Base-by-base conservation (phyloP, 2,329 filamentous ascomycete species). In the Claviceps sp. region DNA sequence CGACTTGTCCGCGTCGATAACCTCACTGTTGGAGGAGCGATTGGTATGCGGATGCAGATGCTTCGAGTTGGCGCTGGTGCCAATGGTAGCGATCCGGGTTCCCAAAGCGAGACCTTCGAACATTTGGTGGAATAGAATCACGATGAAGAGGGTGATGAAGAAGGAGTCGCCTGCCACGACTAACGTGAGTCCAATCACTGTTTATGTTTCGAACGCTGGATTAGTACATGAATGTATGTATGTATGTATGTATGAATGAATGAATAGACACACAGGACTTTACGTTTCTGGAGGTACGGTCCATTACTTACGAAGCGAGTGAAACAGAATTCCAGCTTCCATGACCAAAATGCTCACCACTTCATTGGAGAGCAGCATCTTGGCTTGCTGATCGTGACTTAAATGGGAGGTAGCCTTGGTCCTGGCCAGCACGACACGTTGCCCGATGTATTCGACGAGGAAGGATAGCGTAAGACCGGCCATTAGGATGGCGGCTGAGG, bases 101-200 rank as follows among this genome's bases (percentile, higher is more conserved):
- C 85, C 85, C 0, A 89, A 78, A 0, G 85, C 85, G 46, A 89
- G 72, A 4, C 86, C 85, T 62, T 88, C 85, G 59, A 90, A 87
- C 70, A 86, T 80, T 60, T 88, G 85, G 61, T 88, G 85, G 69
- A 88, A 88, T 52, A 88, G 68, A 53, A 89, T 86, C 51, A 88
- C 85, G 44, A 78, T 64, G 54, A 79, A 78, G n/a, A 81, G 70
- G 1, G 75, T 78, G 51, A 73, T 62, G 65, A 80, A 80, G 58
- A 73, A 76, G 40, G 67, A 70, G 57, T 81, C 77, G 2, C 72
- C 76, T 0, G 77, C 71, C 2, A 82, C 78, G n/a, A 80, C 78
- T 1, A 84, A 72, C 0, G 81, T 82, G 38, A 85, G 64, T 22
- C 80, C 79, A 40, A 85, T 81, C 4, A 38, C 46, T 47, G 20